Evolutionary conservation across 1,284 basidiomycete genomes (phyloP).

Genomic region (Xerocomus tenax): DNA sequence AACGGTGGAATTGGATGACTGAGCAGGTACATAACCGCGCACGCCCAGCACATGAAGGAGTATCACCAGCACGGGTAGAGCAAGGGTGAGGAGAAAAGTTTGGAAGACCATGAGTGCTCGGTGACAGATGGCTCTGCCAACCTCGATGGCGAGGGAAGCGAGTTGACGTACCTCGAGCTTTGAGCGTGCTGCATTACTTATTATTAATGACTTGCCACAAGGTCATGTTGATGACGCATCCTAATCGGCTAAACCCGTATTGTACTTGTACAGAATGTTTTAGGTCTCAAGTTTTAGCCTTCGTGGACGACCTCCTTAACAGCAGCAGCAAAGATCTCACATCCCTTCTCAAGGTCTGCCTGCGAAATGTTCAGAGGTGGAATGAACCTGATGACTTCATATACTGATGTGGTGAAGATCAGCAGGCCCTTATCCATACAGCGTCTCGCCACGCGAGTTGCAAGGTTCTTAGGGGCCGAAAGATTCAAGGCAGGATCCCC

Average conservation of each 20-base stretch:
- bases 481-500: slow-evolving; percentile 39
- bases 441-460: slow-evolving; percentile 67
- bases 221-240: not conserved
- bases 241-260: not conserved
- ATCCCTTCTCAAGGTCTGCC: slow-evolving; percentile 54
- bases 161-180: slow-evolving; percentile 11
- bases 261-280: not conserved
- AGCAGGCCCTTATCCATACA: slow-evolving; percentile 80
- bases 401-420: slow-evolving; percentile 71
- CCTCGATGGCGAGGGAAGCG: not conserved
- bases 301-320: slow-evolving; percentile 56
- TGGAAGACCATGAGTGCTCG: slow-evolving; percentile 15
- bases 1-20: slow-evolving; percentile 59
- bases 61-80: slow-evolving; percentile 9
- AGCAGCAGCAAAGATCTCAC: slow-evolving; percentile 51
- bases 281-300: slow-evolving; percentile 25
- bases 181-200: slow-evolving; percentile 10
- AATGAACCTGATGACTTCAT: slow-evolving; percentile 75
- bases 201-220: not conserved
- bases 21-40: slow-evolving; percentile 59
- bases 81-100: not conserved
- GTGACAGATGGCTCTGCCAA: slow-evolving; percentile 9
- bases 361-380: slow-evolving; percentile 60
- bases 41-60: slow-evolving; percentile 9
- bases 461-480: slow-evolving; percentile 54